A percentile compares a stretch with the other conserved stretches of the same genome.
Conservation (phyloP, 2,329 filamentous ascomycete genomes). For the Pestalotiopsis sp. region DNA sequence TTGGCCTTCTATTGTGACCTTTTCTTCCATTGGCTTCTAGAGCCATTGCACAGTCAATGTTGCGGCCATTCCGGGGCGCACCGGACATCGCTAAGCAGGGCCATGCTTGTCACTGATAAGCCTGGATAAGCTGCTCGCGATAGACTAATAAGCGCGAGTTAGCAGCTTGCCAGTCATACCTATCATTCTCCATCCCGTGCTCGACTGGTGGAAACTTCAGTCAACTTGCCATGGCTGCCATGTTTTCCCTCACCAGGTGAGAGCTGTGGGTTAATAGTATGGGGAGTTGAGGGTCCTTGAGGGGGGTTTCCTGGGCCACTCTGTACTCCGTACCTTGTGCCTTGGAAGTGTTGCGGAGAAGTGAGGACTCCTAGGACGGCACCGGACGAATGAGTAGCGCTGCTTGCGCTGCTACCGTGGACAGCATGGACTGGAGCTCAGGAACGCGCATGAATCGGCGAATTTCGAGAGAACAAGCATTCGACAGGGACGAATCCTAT, state of each 20-base stretch:
- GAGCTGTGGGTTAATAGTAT: neutral
- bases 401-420: neutral
- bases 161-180: too few relatives aligned
- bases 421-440: neutral
- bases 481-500: neutral
- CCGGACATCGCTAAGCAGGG: neutral
- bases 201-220: neutral
- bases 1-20: neutral
- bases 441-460: neutral
- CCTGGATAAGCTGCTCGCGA: neutral
- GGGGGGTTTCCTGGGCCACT: neutral
- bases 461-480: neutral
- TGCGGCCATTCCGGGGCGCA: neutral
- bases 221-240: neutral
- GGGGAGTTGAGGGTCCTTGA: neutral
- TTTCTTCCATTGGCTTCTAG: neutral
- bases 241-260: neutral
- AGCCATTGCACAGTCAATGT: neutral
- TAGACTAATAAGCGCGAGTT: neutral
- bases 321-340: neutral
- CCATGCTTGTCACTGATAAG: neutral
- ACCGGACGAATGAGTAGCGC: neutral
- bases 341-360: neutral
- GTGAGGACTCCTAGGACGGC: neutral
- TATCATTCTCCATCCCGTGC: too few relatives aligned